Conservation (phyloP, 2,329 filamentous ascomycete genomes). For the Nemania abortiva region DNA sequence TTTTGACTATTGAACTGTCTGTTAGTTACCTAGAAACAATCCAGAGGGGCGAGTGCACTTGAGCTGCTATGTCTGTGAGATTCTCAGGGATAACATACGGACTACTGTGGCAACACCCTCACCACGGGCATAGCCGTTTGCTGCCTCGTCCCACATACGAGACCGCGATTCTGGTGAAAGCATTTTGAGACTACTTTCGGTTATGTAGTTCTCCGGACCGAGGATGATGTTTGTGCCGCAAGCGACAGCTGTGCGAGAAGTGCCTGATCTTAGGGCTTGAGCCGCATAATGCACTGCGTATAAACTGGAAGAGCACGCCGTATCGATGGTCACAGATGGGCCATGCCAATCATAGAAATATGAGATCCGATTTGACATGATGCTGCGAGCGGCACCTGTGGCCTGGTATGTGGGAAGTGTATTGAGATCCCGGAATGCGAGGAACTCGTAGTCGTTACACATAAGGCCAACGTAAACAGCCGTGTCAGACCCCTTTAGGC, state of each 20-base stretch:
- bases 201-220: constrained; percentile 27
- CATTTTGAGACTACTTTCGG: constrained; percentile 37
- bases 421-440: constrained; percentile 30
- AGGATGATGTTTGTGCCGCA: constrained; percentile 32
- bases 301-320: not conserved
- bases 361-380: not conserved
- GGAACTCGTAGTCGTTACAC: constrained; percentile 27
- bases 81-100: not conserved
- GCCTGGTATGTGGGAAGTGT: constrained; percentile 34
- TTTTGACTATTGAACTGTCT: constrained; percentile 42
- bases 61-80: no score
- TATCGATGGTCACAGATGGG: not conserved
- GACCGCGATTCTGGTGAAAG: constrained; percentile 13
- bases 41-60: no score
- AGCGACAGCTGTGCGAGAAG: constrained; percentile 40
- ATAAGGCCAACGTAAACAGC: constrained; percentile 16
- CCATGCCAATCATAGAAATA: not conserved
- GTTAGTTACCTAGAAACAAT: no score
- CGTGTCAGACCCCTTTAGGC: constrained; percentile 17
- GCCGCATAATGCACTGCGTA: constrained; percentile 51
- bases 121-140: constrained; percentile 48
- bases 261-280: constrained; percentile 46
- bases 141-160: constrained; percentile 24
- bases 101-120: constrained; percentile 50
- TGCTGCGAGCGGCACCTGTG: constrained; percentile 48